A percentile compares a stretch with the other conserved stretches of the same genome.
phyloP scores from a whole-genome alignment of 495 filamentous ascomycete species.

The Neurospora tetrasperma region DNA sequence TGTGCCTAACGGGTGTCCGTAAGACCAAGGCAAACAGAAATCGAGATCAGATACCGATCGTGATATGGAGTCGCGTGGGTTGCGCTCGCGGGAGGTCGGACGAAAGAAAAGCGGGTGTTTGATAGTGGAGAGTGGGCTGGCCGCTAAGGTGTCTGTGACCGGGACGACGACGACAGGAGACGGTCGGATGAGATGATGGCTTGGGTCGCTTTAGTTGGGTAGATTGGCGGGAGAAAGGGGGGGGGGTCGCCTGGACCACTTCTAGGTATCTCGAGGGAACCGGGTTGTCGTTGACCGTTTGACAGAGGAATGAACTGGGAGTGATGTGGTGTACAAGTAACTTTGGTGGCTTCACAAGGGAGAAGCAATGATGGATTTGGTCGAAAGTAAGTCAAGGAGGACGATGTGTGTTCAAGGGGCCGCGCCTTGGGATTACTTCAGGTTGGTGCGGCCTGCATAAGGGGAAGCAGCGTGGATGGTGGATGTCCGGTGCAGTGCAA shows the following conservation, averaged over 20 bases:
- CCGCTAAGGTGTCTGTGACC: background rate
- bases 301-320: background rate
- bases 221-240: background rate
- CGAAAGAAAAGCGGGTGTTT: background rate
- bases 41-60: background rate
- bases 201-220: background rate
- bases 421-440: background rate
- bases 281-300: background rate
- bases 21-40: background rate
- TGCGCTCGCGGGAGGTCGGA: background rate
- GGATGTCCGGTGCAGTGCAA: background rate
- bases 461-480: conserved; percentile 1
- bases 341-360: background rate
- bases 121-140: background rate
- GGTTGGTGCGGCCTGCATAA: background rate
- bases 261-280: background rate
- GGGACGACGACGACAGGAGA: background rate
- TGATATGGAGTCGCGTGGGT: background rate
- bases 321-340: background rate
- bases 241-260: background rate
- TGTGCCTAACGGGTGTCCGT: background rate
- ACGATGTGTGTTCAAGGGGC: background rate
- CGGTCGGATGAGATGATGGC: background rate
- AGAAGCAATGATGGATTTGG: background rate
- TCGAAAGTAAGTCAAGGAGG: background rate